These are phyloP conservation scores for Solanum piurae DNA, from an alignment of 257 asterid species.

Conservation along the genomic window DNA sequence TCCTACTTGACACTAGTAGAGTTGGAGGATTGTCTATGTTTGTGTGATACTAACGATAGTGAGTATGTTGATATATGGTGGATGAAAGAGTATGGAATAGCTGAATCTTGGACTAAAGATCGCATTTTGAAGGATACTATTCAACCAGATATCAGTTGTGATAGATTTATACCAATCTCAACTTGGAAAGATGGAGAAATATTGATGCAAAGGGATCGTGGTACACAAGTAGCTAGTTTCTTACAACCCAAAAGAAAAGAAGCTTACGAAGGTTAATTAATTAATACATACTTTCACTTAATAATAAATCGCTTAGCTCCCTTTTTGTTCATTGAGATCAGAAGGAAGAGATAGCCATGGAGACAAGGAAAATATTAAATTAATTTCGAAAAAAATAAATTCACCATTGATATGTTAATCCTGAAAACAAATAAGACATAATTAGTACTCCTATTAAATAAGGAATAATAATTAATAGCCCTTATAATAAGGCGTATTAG, in stretches of 20 bases:
- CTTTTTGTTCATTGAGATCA: too few relatives aligned
- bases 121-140: background rate
- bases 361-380: too few relatives aligned
- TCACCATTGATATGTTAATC: too few relatives aligned
- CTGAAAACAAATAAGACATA: too few relatives aligned
- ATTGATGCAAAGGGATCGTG: background rate
- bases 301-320: too few relatives aligned
- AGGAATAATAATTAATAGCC: too few relatives aligned
- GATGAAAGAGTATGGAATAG: background rate
- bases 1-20: background rate
- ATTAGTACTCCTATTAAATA: too few relatives aligned
- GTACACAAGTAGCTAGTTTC: background rate
- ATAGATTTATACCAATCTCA: too few relatives aligned
- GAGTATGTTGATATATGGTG: background rate
- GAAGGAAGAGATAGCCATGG: too few relatives aligned
- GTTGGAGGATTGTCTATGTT: background rate
- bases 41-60: background rate
- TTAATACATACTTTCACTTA: too few relatives aligned
- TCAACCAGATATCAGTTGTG: background rate
- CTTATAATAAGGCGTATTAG: too few relatives aligned
- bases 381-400: too few relatives aligned
- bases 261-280: background rate
- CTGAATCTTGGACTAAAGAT: background rate
- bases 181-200: background rate
- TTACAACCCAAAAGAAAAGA: background rate